Percentiles rank a stretch among this genome's conserved stretches.
These are phyloP conservation scores for Boletus rubroflammeus DNA, from an alignment of 768 basidiomycete species.

Conservation along the genomic window DNA sequence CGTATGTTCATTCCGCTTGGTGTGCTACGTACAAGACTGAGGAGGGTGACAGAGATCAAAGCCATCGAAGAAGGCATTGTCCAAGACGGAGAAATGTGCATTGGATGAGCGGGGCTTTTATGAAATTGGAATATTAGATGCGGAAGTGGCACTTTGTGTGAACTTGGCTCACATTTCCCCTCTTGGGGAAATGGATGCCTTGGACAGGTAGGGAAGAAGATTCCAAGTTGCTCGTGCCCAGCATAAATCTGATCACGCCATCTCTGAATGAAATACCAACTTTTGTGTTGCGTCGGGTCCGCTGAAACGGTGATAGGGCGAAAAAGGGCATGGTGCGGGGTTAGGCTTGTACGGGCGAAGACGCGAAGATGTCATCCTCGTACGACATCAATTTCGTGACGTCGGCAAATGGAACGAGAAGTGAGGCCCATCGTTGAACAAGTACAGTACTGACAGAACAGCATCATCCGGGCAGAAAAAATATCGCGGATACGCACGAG, in stretches of 20 bases:
- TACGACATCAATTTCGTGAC: constrained; percentile 9
- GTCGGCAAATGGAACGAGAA: not conserved
- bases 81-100: constrained; percentile 12
- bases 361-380: not conserved
- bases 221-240: not conserved
- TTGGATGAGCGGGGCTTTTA: not conserved
- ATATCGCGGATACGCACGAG: not conserved
- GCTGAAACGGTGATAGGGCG: not conserved
- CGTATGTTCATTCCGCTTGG: constrained; percentile 12
- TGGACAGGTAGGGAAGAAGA: not conserved
- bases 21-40: not conserved
- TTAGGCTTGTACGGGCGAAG: constrained; percentile 5
- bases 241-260: not conserved
- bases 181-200: not conserved
- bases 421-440: too few relatives aligned
- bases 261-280: not conserved
- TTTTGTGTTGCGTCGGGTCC: not conserved
- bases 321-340: constrained; percentile 3
- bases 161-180: not conserved
- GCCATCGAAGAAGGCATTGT: constrained; percentile 27
- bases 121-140: not conserved
- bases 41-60: constrained; percentile 24
- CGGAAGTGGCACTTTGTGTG: constrained; percentile 1
- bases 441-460: too few relatives aligned
- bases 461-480: too few relatives aligned